Evolutionary conservation across 2,329 filamentous ascomycete species (phyloP).

Genomic region (Knufia fluminis): DNA sequence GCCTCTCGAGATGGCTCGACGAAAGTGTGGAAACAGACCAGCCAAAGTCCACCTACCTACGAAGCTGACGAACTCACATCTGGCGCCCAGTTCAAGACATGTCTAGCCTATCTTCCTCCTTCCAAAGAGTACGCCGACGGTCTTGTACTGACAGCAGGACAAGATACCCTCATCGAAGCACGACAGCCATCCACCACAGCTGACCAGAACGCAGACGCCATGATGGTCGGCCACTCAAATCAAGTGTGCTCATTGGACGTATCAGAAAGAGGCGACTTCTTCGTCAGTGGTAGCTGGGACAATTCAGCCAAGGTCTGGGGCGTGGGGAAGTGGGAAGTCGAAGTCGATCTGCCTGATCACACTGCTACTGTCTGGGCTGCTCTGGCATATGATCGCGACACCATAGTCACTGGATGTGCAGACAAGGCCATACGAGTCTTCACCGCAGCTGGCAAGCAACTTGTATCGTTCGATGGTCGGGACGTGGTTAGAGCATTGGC

Average conservation of each 20-base stretch:
- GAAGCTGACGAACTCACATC: constrained; percentile 71
- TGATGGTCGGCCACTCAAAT: constrained; percentile 75
- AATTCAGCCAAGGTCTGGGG: constrained; percentile 77
- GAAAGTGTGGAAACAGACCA: constrained; percentile 67
- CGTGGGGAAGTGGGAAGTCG: constrained; percentile 73
- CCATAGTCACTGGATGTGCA: constrained; percentile 79
- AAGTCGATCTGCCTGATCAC: constrained; percentile 64
- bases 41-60: constrained; percentile 58
- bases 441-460: constrained; percentile 53
- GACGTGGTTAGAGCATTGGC: constrained; percentile 86
- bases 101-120: constrained; percentile 65
- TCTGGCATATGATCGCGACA: constrained; percentile 67
- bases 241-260: constrained; percentile 86
- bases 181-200: constrained; percentile 59
- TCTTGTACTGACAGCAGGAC: constrained; percentile 76
- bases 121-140: constrained; percentile 63
- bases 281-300: constrained; percentile 94
- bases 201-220: constrained; percentile 69
- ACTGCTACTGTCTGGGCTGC: constrained; percentile 86
- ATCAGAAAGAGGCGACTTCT: constrained; percentile 58
- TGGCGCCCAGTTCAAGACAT: constrained; percentile 79
- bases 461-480: constrained; percentile 56
- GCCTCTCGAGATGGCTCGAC: constrained; percentile 89
- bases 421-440: constrained; percentile 86
- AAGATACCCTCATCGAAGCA: constrained; percentile 88